Base-by-base conservation (phyloP, 2,329 filamentous ascomycete species). In the Epichloe aotearoae region DNA sequence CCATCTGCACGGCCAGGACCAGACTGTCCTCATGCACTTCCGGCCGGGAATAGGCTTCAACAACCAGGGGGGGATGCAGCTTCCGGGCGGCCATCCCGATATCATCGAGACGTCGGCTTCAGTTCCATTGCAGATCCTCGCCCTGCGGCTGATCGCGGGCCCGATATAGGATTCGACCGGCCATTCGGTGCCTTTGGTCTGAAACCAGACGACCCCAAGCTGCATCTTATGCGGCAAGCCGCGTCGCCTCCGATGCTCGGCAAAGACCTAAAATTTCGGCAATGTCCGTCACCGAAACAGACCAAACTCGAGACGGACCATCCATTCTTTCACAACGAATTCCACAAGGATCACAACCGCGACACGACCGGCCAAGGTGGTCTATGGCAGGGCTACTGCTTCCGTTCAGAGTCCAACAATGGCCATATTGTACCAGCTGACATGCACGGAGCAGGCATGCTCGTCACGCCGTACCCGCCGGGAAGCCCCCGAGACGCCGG, bases 171-270 rank as follows among this genome's bases (percentile, higher is more conserved):
- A 12, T 73, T 73, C 53, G 69, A 67, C 50, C 66, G 71, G 47
- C 72, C 72, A 6, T 74, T 75, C 56, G 70, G 65, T 40, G 64
- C 63, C 19, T 64, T 66, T 46, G 66, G 65, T 43, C 57, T 64
- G 38, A 61, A 61, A 50, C 64, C 70, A 33, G 64, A 69, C 42
- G 69, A 69, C 47, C 61, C 64, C 33, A 64, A 68, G 50, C 67
- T 72, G 53, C 65, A 69, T 52, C 70, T 70, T 59, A 70, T 73
- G 61, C 75, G 75, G 52, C 68, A 76, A 56, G 72, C 71, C 20
- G 71, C 75, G 59, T 82, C 81, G 53, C 91, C 91, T 40, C 91
- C 91, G 10, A 94, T 97, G 89, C 79, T 95, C 11, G 91, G 91
- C 51, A 71, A 74, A 52, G 86, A 95, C 57, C 77, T 97, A 50